Percentiles rank a stretch among this genome's conserved stretches.
Conservation (phyloP, 2,329 filamentous ascomycete genomes). For the Diplodia scrobiculata region DNA sequence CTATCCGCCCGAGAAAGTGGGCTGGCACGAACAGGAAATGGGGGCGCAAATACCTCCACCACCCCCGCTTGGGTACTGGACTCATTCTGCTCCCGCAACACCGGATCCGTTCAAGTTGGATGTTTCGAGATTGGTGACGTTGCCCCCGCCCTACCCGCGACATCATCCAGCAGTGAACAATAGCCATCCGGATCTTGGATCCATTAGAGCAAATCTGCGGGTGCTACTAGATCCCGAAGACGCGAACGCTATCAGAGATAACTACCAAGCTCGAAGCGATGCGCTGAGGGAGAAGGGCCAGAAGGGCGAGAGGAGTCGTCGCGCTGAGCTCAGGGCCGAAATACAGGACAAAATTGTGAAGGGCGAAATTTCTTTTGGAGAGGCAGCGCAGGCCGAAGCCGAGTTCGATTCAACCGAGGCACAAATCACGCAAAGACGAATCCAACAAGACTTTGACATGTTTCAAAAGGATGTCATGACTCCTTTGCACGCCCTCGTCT, state of each 20-base stretch:
- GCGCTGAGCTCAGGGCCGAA: slow-evolving; percentile 68
- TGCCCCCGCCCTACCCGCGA: slow-evolving; percentile 90
- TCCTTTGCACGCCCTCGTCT: slow-evolving; percentile 78
- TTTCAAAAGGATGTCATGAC: slow-evolving; percentile 84
- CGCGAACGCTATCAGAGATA: slow-evolving; percentile 67
- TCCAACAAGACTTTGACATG: slow-evolving; percentile 77
- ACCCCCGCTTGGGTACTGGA: slow-evolving; percentile 46
- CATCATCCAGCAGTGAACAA: slow-evolving; percentile 97
- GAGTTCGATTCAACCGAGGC: slow-evolving; percentile 72
- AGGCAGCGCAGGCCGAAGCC: slow-evolving; percentile 78
- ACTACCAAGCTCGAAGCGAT: slow-evolving; percentile 54
- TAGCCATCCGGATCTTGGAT: slow-evolving; percentile 83
- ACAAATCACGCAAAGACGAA: slow-evolving; percentile 68
- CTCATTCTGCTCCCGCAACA: slow-evolving; percentile 47
- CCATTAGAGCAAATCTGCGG: slow-evolving; percentile 73
- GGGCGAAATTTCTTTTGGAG: slow-evolving; percentile 77
- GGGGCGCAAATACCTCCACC: slow-evolving; percentile 35
- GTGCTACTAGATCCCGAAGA: slow-evolving; percentile 73
- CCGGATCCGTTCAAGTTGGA: slow-evolving; percentile 66
- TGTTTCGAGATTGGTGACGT: slow-evolving; percentile 85
- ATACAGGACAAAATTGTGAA: slow-evolving; percentile 77
- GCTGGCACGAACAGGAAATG: slow-evolving; percentile 54
- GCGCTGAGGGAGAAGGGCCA: slow-evolving; percentile 57
- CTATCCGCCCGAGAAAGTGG: slow-evolving; percentile 67
- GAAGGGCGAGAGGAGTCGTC: slow-evolving; percentile 61